Conservation (phyloP, 305 asterid genomes). For the Fraxinus floribunda region DNA sequence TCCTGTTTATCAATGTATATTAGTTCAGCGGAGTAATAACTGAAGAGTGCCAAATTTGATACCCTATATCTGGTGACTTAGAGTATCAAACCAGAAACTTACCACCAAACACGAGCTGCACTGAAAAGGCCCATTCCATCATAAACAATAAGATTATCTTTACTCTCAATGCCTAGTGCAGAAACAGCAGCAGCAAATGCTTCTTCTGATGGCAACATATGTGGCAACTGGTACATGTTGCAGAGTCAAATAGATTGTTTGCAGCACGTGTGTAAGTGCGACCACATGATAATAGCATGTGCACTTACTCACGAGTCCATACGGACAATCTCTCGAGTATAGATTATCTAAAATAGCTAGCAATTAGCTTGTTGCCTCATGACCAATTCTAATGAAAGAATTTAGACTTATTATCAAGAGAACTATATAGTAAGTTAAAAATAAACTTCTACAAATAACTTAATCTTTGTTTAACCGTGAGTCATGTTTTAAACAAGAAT, state of each 20-base stretch:
- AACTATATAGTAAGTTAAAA: neutral
- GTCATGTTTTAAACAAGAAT: neutral
- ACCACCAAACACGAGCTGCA: conserved; percentile 99
- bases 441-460: conserved; percentile 4
- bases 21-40: neutral
- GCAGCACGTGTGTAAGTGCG: conserved; percentile 15
- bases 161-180: conserved; percentile 92
- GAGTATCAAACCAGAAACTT: conserved; percentile 25
- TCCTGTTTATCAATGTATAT: conserved; percentile 46
- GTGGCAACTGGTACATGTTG: conserved; percentile 64
- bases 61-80: neutral
- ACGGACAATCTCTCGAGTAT: neutral
- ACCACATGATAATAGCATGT: neutral
- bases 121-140: conserved; percentile 98
- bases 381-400: neutral
- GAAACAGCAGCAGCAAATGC: conserved; percentile 97
- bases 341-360: neutral
- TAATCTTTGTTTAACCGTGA: neutral
- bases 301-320: neutral
- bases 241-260: conserved; percentile 1
- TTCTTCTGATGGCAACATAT: conserved; percentile 95
- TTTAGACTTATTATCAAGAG: conserved; percentile 11
- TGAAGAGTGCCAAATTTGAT: neutral
- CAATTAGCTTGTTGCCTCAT: neutral
- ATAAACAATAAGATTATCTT: conserved; percentile 80